Conservation (phyloP, 108 stramenopile genomes). For the Chaetoceros tenuissimus region DNA sequence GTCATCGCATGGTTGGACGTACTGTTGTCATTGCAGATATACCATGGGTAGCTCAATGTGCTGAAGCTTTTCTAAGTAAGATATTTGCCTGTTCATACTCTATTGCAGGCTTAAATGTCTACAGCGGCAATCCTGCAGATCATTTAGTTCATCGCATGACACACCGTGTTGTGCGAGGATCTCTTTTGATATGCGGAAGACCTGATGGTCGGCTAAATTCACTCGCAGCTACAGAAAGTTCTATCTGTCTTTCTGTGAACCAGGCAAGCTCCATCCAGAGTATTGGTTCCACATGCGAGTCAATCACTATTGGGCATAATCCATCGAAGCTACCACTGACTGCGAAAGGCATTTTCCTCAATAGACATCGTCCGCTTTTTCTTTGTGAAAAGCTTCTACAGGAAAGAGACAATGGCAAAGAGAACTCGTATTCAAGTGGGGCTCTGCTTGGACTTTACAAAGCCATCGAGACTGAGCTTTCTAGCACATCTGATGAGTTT, state of each 20-base stretch:
- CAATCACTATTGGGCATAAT: slow-evolving; percentile 55
- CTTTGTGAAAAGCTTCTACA: slow-evolving; percentile 35
- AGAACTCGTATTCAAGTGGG: neutral
- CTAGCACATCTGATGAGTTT: neutral
- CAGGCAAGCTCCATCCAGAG: slow-evolving; percentile 43
- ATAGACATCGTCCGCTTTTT: slow-evolving; percentile 27
- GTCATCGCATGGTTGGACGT: slow-evolving; percentile 56
- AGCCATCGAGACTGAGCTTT: neutral
- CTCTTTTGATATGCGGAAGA: slow-evolving; percentile 45
- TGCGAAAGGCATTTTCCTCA: neutral
- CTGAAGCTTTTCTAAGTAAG: slow-evolving; percentile 51
- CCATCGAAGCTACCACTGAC: slow-evolving; percentile 36
- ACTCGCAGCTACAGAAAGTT: slow-evolving; percentile 39
- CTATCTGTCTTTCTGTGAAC: slow-evolving; percentile 41
- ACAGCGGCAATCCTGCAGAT: slow-evolving; percentile 44
- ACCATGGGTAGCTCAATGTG: slow-evolving; percentile 47
- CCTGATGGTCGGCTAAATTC: slow-evolving; percentile 51
- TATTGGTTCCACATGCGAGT: slow-evolving; percentile 32
- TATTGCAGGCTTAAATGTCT: slow-evolving; percentile 41
- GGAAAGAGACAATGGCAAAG: slow-evolving; percentile 25
- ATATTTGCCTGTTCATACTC: slow-evolving; percentile 48
- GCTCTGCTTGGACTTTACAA: neutral
- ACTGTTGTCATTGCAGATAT: slow-evolving; percentile 55
- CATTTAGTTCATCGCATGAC: slow-evolving; percentile 58
- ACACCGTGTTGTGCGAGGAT: slow-evolving; percentile 46